Evolutionary conservation across 2,329 filamentous ascomycete species (phyloP), one percentile per base, ranked within the genome.

Genomic region (Talaromyces sp.): DNA sequence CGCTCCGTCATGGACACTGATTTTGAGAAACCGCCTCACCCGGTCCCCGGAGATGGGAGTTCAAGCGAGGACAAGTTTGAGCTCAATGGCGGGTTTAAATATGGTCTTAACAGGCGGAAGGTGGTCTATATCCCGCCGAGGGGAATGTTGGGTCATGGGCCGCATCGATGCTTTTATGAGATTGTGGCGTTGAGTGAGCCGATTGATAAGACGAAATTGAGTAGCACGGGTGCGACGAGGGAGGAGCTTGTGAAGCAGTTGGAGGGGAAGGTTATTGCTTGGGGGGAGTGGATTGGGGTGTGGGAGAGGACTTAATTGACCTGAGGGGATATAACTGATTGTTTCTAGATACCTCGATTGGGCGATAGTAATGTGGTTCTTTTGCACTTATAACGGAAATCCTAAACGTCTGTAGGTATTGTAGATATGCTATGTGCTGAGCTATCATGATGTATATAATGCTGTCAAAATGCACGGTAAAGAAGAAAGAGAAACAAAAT

Each of bases 101-200:
- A 82, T 56, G 83, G 82, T 2, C 72, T 76, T 66, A 84, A 79
- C 27, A 70, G 75, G 4, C 72, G 75, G 2, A 76, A 77, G 0
- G 73, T 37, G 3, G 70, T 83, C 0, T 86, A 85, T 66, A 75
- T 80, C 3, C 75, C 80, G 0, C 83, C 84, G 1, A 72, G 77
- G 13, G 82, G 83, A 19, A 72, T 84, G 39, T 69, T 83, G 61
- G 84, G 84, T 31, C 81, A 85, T 68, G 84, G 84, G 0, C 76
- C 78, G 24, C 83, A 86, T 71, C 75, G 84, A 64, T 86, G 85
- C 63, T 83, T 84, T 71, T 86, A 78, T 65, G 75, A 83, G 67
- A 71, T 86, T 16, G 70, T 86, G 59, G 83, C 81, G 3, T 71
- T 86, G 60, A 81, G 73, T 9, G 76, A 81, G 62, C 73, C 76